A percentile compares a stretch with the other conserved stretches of the same genome.
phyloP scores from a whole-genome alignment of 768 basidiomycete genomes.

The Lepiota venenata region DNA sequence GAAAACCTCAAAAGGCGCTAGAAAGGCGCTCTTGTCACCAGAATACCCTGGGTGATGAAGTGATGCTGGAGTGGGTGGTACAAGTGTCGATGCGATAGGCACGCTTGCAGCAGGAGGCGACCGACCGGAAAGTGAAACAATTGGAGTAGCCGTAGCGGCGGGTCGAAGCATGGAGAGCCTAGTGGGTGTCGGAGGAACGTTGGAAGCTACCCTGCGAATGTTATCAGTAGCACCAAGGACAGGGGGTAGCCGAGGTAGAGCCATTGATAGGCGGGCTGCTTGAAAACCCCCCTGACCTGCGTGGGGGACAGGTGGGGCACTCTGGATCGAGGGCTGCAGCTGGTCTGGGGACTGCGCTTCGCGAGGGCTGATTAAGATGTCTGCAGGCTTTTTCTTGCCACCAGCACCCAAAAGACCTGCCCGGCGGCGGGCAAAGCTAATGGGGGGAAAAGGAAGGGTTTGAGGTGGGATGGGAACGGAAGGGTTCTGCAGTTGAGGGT shows the following conservation, averaged over 20 bases:
- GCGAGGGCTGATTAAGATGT: constrained; percentile 73
- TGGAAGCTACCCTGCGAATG: constrained; percentile 47
- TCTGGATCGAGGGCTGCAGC: constrained; percentile 67
- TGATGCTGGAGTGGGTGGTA: constrained; percentile 68
- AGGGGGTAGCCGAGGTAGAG: constrained; percentile 61
- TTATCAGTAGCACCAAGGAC: constrained; percentile 40
- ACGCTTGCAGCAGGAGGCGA: constrained; percentile 61
- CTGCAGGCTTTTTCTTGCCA: constrained; percentile 67
- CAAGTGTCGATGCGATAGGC: constrained; percentile 62
- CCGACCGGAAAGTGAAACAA: constrained; percentile 30
- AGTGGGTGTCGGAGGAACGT: constrained; percentile 73
- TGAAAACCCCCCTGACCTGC: constrained; percentile 40
- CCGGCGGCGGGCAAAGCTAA: constrained; percentile 75
- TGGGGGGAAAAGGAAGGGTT: constrained; percentile 65
- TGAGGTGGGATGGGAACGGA: constrained; percentile 27
- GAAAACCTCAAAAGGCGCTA: constrained; percentile 80
- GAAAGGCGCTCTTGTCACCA: constrained; percentile 70
- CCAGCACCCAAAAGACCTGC: constrained; percentile 56
- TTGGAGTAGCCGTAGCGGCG: constrained; percentile 17
- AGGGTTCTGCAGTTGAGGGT: constrained; percentile 14
- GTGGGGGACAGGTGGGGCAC: constrained; percentile 67
- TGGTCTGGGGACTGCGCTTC: constrained; percentile 52
- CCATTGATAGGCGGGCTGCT: constrained; percentile 53
- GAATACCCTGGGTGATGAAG: constrained; percentile 58
- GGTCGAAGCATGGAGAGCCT: constrained; percentile 49